Evolutionary conservation across 2,329 filamentous ascomycete genomes (phyloP), one percentile per base, ranked within the genome.

Genomic region (Tolypocladium tropicale): DNA sequence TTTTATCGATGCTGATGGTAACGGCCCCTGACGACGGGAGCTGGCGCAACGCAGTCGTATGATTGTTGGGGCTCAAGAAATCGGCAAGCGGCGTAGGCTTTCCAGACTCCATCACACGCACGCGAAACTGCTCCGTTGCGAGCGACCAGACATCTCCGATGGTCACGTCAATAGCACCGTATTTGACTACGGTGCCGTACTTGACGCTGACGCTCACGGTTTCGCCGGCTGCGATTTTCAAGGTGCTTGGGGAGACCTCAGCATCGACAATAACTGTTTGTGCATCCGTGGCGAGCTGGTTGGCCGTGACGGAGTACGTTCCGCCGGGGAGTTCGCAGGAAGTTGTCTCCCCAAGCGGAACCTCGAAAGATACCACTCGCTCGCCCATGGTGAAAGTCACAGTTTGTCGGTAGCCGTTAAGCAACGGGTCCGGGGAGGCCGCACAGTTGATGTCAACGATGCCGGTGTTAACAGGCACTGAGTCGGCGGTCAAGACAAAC

Each of bases 161-260:
- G 12, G 39, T 53, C 39, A 56, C 41, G 43, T 56, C 30, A 10
- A 56, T 41, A 7, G 55, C 55, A 11, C 51, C 41, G 51, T 30
- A 56, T n/a, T 4, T 53, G n/a, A 6, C 6, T 2, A 53, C 52
- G 11, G 6, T 4, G 39, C 33, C 51, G 28, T 53, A 56, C 11
- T 33, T 53, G 14, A 56, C 43, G 6, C 32, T n/a, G 18, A 53
- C 39, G 6, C 10, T n/a, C 6, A 23, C 34, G 1, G 30, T 18
- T 23, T 25, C 32, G 21, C 30, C 43, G 11, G 21, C 6, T 21
- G n/a, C 33, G 30, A 54, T 23, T 14, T 32, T 49, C 28, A 54
- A 14, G 33, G 23, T 37, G 32, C 4, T n/a, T 11, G 53, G 53
- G 3, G 3, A 1, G 6, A 50, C 32, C 21, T 39, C 3, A 34